Evolutionary conservation across 805 yeast species (phyloP), one percentile per base, ranked within the genome.

Genomic region (Vanderwaltozyma yarrowii): DNA sequence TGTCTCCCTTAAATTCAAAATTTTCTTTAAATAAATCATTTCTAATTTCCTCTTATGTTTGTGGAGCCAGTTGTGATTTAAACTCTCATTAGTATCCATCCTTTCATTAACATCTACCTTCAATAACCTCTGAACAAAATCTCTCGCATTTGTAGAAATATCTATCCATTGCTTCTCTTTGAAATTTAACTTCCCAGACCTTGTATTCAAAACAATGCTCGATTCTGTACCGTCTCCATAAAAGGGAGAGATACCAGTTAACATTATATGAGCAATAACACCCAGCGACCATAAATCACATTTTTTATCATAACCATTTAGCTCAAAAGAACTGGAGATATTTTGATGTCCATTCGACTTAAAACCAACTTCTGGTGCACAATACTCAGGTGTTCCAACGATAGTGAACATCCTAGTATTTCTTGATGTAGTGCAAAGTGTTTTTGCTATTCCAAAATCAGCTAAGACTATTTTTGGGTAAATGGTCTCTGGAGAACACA

Each of bases 211-310:
- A n/a, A 70, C 61, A 8, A 71, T 70, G 16, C 54, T 47, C 13
- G 58, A 52, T 25, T 61, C 67, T 15, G 67, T 59, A 2, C 73
- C 70, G 36, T 67, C 64, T 2, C 64, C 70, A 45, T 70, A 74
- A 47, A 78, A 78, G 5, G 85, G 84, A 0, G 84, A 77, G 2
- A 75, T 64, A 0, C 83, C 84, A 30, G 78, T 74, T 13, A 78
- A 55, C 55, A 79, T 56, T 11, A 78, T 74, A 54, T 76, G 76
- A 4, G 69, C 49, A 13, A 78, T 69, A 0, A 79, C 70, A 0
- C 86, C 86, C 4, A 79, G 47, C 1, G 86, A 78, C 87, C 86
- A 79, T 28, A 76, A 54, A 54, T 79, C 86, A 50, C 83, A 77
- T 47, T 73, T 74, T 23, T 57, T 59, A 41, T 67, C 71, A 48